Evolutionary conservation across 2,329 filamentous ascomycete species (phyloP), one percentile per base, ranked within the genome.

Genomic region (Bipolaris zeicola): DNA sequence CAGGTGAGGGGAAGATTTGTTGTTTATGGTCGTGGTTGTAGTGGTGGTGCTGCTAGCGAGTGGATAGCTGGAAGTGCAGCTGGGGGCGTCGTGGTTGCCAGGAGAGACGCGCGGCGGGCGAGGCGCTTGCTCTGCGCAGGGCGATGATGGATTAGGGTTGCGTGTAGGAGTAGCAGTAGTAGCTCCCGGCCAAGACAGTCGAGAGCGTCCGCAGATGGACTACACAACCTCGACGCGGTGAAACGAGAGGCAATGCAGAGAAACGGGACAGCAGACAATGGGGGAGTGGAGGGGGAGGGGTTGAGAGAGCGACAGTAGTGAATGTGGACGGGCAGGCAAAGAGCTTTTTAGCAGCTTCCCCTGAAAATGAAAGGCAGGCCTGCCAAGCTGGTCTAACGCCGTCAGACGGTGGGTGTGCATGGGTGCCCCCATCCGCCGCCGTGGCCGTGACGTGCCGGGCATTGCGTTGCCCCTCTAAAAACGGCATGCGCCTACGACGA

Each of bases 81-180:
- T 58, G 66, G 31, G 26, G 45, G 34, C 59, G 55, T 65, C 52
- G 72, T 69, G 64, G 70, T 65, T 66, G 67, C 62, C 63, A 66
- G 63, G 62, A 62, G 65, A 68, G 64, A 71, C 67, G 70, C 69
- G 71, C 69, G 70, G 69, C 66, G 66, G 62, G 56, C 63, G 62
- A 42, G 65, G 67, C 65, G 65, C 64, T 69, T 68, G 61, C 60
- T 61, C 22, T 16, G 41, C 45, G 50, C 53, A 52, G 54, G 59
- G 58, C 55, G 45, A 45, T 18, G 50, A 31, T 31, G 44, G 36
- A 54, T 49, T 49, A 54, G 55, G 50, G 50, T 41, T 56, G 59
- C 45, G 53, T 37, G 48, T 53, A 41, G 63, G 58, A 68, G 65
- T 56, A 58, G 36, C 49, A 26, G 48, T 53, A 41, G 63, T 58